Evolutionary conservation across 345 rosid species (phyloP), one percentile per base, ranked within the genome.

Genomic region (Pseudoturritis turrita): DNA sequence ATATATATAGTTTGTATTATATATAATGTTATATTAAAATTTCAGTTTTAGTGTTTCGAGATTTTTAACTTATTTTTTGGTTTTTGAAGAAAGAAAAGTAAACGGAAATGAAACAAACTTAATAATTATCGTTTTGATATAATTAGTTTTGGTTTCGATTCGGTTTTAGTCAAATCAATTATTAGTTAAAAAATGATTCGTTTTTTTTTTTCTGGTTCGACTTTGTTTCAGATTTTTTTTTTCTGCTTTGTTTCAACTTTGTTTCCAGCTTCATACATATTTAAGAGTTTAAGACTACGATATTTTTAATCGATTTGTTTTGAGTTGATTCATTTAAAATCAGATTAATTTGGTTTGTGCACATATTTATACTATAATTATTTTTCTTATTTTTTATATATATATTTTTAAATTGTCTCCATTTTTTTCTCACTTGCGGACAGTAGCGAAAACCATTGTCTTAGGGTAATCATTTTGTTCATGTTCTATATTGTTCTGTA

Each of bases 401-500:
- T n/a, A 52, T 9, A 3, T 17, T 17, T 37, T 22, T 23, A 13
- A 8, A 45, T 15, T 29, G 26, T 17, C 26, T 47, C 35, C 35
- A 35, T 8, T n/a, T 7, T 59, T 59, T n/a, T 17, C 6, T 36
- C 31, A 56, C 11, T 39, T 51, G 17, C 12, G 4, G 49, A 50
- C 36, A 50, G 6, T 3, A 35, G 21, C 14, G 14, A 15, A 11
- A 5, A 36, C 15, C 26, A 51, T 37, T 15, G 25, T 54, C 51
- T 35, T 50, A 5, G 49, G 39, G 35, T 29, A n/a, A 69, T 21
- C 61, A 40, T 29, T 22, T 18, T 5, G 36, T 62, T 7, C n/a
- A 31, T 52, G 17, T 21, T 71, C 44, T 53, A 15, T 62, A 62
- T 46, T 53, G 17, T 31, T 71, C 44, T 63, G 29, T 72, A 52